phyloP scores from a whole-genome alignment of 345 rosid genomes.

The Eucalyptus rudis region DNA sequence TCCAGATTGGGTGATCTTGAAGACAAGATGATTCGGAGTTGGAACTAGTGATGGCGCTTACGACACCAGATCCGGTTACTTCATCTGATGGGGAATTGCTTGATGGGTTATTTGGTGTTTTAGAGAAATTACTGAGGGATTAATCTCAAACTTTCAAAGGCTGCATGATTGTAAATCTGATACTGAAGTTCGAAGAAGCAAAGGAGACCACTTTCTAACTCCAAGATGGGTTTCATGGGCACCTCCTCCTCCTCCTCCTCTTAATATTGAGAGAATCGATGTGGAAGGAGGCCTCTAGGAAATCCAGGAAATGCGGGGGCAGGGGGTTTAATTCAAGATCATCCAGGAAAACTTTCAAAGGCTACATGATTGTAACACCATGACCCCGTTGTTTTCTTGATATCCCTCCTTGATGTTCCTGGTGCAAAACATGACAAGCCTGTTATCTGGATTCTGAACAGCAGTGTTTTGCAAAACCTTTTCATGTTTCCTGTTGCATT shows the following conservation, averaged over 20 bases:
- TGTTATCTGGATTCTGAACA: background rate
- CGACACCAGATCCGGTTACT: accelerated
- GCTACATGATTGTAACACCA: background rate
- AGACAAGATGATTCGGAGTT: background rate
- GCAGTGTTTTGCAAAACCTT: background rate
- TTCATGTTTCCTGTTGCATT: background rate
- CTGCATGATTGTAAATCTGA: background rate
- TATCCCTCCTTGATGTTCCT: background rate
- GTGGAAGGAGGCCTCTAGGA: background rate
- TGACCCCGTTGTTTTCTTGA: background rate
- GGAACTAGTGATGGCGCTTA: background rate
- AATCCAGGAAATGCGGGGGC: background rate
- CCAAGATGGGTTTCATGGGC: background rate
- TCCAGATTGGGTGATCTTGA: background rate
- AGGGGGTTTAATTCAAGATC: too few species aligned
- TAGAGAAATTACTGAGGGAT: accelerated
- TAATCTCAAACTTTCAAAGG: background rate
- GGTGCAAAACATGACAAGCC: background rate
- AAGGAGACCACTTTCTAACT: background rate
- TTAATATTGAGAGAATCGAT: background rate
- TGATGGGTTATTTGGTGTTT: background rate
- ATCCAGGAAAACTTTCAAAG: background rate
- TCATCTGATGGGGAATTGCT: background rate
- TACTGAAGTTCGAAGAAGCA: background rate
- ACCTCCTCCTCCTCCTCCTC: background rate